Conservation (phyloP, 139 green algal species). For the Nannochloris sp. region DNA sequence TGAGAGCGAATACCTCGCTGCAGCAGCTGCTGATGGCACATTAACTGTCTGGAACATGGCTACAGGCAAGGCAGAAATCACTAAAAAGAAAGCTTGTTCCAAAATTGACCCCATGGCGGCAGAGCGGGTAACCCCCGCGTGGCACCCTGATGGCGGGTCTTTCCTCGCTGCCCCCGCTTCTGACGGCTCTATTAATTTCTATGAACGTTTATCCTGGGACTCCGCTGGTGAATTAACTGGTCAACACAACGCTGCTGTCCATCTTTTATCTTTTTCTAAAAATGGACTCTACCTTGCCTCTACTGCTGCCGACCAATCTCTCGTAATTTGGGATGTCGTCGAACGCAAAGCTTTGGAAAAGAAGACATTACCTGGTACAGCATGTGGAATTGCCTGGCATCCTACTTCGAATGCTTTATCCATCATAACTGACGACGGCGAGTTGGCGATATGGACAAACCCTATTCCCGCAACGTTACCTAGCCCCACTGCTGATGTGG, state of each 20-base stretch:
- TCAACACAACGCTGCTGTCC: slow-evolving; percentile 39
- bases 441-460: slow-evolving; percentile 49
- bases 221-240: slow-evolving; percentile 8
- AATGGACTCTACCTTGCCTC: slow-evolving; percentile 75
- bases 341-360: slow-evolving; percentile 12
- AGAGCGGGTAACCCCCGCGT: slow-evolving; percentile 28
- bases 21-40: slow-evolving; percentile 41
- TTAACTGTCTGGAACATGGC: slow-evolving; percentile 56
- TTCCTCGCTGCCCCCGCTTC: slow-evolving; percentile 46
- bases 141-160: slow-evolving; percentile 61
- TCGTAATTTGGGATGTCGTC: slow-evolving; percentile 67
- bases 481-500: slow-evolving; percentile 22
- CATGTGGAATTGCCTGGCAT: slow-evolving; percentile 61
- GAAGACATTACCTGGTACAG: slow-evolving; percentile 1
- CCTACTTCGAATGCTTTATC: slow-evolving; percentile 55
- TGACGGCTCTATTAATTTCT: slow-evolving; percentile 44
- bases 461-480: slow-evolving; percentile 42
- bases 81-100: slow-evolving; percentile 15
- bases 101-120: slow-evolving; percentile 27
- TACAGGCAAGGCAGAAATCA: slow-evolving; percentile 22
- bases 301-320: slow-evolving; percentile 39
- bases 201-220: slow-evolving; percentile 62
- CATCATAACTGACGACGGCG: slow-evolving; percentile 47
- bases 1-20: slow-evolving; percentile 60
- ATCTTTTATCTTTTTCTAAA: slow-evolving; percentile 56